Evolutionary conservation across 495 filamentous ascomycete species (phyloP).

Genomic region (Amniculicola lignicola): DNA sequence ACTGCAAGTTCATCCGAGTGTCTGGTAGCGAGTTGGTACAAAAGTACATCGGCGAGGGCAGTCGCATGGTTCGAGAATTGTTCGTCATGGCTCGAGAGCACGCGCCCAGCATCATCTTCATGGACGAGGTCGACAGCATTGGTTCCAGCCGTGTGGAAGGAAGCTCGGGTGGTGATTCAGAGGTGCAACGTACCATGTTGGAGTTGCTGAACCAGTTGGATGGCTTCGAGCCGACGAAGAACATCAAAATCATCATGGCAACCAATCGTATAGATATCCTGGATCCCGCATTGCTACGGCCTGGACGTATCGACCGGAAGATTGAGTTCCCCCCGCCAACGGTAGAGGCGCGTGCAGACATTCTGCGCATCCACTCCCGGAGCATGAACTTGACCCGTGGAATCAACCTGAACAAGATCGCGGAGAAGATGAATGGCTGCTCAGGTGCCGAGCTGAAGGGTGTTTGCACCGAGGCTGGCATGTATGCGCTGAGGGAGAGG

Average conservation of each 20-base stretch:
- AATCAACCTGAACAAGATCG: slow-evolving; percentile 97
- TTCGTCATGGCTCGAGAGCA: slow-evolving; percentile 99
- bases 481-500: slow-evolving; percentile 94
- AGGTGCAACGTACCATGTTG: slow-evolving; percentile 99
- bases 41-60: slow-evolving; percentile 98
- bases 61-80: slow-evolving; percentile 95
- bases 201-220: slow-evolving; percentile 98
- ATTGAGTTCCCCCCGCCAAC: slow-evolving; percentile 99
- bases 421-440: slow-evolving; percentile 99
- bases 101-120: slow-evolving; percentile 99
- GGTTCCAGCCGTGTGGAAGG: slow-evolving; percentile 95
- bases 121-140: slow-evolving; percentile 99
- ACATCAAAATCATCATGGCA: slow-evolving; percentile 99
- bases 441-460: slow-evolving; percentile 96
- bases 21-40: slow-evolving; percentile 95
- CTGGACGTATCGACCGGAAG: slow-evolving; percentile 96
- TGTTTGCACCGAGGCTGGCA: slow-evolving; percentile 94
- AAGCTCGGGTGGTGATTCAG: slow-evolving; percentile 92
- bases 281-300: slow-evolving; percentile 88
- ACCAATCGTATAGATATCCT: slow-evolving; percentile 97
- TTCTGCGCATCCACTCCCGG: slow-evolving; percentile 91
- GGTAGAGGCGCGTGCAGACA: slow-evolving; percentile 95
- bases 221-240: slow-evolving; percentile 99
- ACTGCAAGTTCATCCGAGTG: slow-evolving; percentile 98
- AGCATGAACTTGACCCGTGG: slow-evolving; percentile 98